phyloP scores from a whole-genome alignment of 495 filamentous ascomycete species.

The Penicillium goetzii region DNA sequence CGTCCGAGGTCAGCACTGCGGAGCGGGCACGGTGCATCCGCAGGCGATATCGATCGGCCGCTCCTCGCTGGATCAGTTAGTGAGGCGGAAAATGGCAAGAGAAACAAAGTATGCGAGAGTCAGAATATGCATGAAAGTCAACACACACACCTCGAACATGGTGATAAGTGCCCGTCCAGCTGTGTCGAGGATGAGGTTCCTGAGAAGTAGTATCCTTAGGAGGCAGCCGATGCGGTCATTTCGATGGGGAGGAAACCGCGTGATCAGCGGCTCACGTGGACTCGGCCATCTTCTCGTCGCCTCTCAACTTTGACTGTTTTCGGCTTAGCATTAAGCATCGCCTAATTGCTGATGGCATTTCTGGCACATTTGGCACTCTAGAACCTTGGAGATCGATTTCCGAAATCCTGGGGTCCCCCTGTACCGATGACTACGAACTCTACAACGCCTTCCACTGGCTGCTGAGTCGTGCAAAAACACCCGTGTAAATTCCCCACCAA shows the following conservation, averaged over 20 bases:
- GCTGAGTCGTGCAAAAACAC: slow-evolving; percentile 16
- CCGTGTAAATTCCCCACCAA: slow-evolving; percentile 36
- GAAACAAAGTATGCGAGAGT: neutral
- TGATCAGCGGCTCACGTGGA: slow-evolving; percentile 32
- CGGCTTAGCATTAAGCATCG: neutral
- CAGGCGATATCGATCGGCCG: slow-evolving; percentile 57
- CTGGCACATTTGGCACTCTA: neutral
- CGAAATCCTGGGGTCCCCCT: neutral
- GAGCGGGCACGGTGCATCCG: slow-evolving; percentile 84
- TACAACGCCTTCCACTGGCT: neutral
- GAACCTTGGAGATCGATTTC: slow-evolving; percentile 9
- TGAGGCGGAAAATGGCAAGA: slow-evolving; percentile 7
- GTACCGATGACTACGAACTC: neutral
- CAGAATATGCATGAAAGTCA: neutral
- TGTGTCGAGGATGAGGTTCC: neutral
- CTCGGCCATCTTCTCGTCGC: neutral
- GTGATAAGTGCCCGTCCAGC: neutral
- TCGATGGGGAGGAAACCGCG: slow-evolving; percentile 1
- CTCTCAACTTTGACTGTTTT: slow-evolving; percentile 2
- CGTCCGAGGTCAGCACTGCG: slow-evolving; percentile 76
- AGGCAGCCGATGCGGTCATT: slow-evolving; percentile 9
- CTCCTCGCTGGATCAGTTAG: slow-evolving; percentile 42
- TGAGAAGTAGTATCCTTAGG: neutral
- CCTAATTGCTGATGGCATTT: neutral
- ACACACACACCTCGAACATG: slow-evolving; percentile 42